Evolutionary conservation across 2,329 filamentous ascomycete genomes (phyloP).

Genomic region (Aspergillus pseudoviridinutans): DNA sequence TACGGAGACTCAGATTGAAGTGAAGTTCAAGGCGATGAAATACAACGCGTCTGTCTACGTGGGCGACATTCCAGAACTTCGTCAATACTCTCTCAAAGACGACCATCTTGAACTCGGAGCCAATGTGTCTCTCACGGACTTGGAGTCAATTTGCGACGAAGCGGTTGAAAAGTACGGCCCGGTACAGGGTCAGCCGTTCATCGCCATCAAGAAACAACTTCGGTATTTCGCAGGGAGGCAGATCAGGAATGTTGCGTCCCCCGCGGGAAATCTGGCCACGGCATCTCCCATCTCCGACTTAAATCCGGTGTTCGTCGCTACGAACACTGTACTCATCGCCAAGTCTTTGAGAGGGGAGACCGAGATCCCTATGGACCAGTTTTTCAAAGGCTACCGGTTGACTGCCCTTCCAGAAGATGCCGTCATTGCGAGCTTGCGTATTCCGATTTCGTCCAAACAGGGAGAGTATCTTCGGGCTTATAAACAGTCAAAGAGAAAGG

Average conservation of each 20-base stretch:
- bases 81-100: slow-evolving; percentile 74
- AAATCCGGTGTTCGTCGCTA: slow-evolving; percentile 88
- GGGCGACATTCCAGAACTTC: slow-evolving; percentile 84
- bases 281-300: slow-evolving; percentile 95
- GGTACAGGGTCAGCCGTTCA: slow-evolving; percentile 70
- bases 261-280: slow-evolving; percentile 88
- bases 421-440: slow-evolving; percentile 80
- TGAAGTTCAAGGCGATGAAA: slow-evolving; percentile 93
- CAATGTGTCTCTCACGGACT: slow-evolving; percentile 86
- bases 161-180: slow-evolving; percentile 75
- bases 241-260: slow-evolving; percentile 95
- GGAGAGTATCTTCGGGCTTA: slow-evolving; percentile 85
- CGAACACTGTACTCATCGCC: slow-evolving; percentile 75
- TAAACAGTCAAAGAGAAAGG: slow-evolving; percentile 95
- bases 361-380: slow-evolving; percentile 85
- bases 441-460: slow-evolving; percentile 69
- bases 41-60: slow-evolving; percentile 89
- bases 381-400: slow-evolving; percentile 86
- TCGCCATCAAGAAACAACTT: slow-evolving; percentile 89
- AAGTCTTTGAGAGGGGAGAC: slow-evolving; percentile 69
- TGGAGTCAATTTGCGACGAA: slow-evolving; percentile 78
- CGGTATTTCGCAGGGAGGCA: slow-evolving; percentile 93
- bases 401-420: slow-evolving; percentile 79
- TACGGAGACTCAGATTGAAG: slow-evolving; percentile 96
- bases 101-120: slow-evolving; percentile 87